A percentile compares a stretch with the other conserved stretches of the same genome.
Conservation (phyloP, 2,329 filamentous ascomycete species). For the Grosmannia serpens region DNA sequence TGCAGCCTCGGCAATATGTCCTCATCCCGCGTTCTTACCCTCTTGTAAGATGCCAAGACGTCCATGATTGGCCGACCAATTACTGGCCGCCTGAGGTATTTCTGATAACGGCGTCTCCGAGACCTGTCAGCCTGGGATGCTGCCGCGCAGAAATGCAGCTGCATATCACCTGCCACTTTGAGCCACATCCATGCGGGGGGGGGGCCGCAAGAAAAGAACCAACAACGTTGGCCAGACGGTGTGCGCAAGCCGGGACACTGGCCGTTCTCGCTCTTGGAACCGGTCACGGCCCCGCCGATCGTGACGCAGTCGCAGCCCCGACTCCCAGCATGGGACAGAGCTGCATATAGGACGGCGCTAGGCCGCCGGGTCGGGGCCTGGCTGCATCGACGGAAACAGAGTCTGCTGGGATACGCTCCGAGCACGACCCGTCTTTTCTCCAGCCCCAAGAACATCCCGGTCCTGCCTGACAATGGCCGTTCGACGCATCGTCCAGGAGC, state of each 20-base stretch:
- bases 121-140: background rate
- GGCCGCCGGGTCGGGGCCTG: background rate
- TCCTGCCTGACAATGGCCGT: background rate
- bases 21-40: no score
- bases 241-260: background rate
- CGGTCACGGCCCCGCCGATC: background rate
- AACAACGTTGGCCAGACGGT: background rate
- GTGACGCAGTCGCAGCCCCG: background rate
- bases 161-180: background rate
- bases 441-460: no score
- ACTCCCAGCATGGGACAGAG: background rate
- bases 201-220: background rate
- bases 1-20: no score
- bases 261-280: background rate
- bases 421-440: no score
- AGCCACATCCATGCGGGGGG: background rate
- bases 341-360: background rate
- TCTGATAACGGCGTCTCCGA: background rate
- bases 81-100: no score
- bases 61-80: no score
- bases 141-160: background rate
- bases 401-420: background rate
- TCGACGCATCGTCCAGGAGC: conserved; percentile 36
- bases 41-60: no score
- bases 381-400: background rate